A percentile compares a stretch with the other conserved stretches of the same genome.
Evolutionary conservation across 2,329 filamentous ascomycete genomes (phyloP).

Genomic region (Talaromyces sp.): DNA sequence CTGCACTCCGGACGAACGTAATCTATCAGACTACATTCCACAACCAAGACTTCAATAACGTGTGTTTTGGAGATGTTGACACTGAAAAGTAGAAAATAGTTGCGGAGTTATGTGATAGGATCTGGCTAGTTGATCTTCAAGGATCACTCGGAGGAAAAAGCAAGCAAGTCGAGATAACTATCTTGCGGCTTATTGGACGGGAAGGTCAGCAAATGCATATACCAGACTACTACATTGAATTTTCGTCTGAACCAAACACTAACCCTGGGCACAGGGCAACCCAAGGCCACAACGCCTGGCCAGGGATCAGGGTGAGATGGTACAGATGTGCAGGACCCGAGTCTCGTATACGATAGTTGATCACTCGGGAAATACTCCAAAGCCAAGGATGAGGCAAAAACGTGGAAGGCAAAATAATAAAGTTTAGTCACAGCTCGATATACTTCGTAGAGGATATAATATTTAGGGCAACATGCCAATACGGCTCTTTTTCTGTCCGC

Average conservation of each 20-base stretch:
- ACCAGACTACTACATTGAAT: neutral
- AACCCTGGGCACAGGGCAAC: neutral
- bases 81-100: neutral
- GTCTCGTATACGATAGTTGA: neutral
- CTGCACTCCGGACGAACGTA: neutral
- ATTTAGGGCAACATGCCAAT: neutral
- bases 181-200: slow-evolving; percentile 11
- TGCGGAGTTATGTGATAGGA: neutral
- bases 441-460: neutral
- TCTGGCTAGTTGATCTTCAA: slow-evolving; percentile 8
- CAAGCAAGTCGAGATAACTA: slow-evolving; percentile 12
- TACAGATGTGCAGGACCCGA: neutral
- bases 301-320: neutral
- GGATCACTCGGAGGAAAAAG: neutral
- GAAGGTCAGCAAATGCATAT: neutral
- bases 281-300: neutral
- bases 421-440: neutral
- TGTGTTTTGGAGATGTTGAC: neutral
- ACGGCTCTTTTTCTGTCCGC: slow-evolving; percentile 4
- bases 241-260: neutral
- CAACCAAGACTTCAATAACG: no score
- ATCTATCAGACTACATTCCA: neutral
- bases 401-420: neutral
- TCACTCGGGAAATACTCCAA: neutral
- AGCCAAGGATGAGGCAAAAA: neutral